phyloP scores from a whole-genome alignment of 1,139 yeast species.

The Pichia sp. region DNA sequence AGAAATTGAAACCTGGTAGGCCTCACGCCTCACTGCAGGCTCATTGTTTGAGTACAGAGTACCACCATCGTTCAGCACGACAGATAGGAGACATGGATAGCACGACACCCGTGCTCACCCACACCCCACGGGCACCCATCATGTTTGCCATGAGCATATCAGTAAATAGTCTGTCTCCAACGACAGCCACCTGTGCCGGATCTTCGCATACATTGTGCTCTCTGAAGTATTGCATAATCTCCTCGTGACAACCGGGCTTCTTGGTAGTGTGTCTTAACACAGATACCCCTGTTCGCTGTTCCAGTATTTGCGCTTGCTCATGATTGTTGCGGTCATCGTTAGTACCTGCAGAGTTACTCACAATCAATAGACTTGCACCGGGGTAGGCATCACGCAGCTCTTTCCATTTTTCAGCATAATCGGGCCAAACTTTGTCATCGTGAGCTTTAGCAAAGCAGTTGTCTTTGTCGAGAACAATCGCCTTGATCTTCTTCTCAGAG shows the following conservation, averaged over 20 bases:
- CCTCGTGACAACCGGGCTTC: slow-evolving; percentile 84
- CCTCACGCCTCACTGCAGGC: too few species aligned
- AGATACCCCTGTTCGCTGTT: slow-evolving; percentile 60
- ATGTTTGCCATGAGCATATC: slow-evolving; percentile 90
- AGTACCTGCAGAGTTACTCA: slow-evolving; percentile 93
- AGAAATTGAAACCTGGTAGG: too few species aligned
- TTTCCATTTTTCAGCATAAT: slow-evolving; percentile 56
- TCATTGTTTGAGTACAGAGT: slow-evolving; percentile 18
- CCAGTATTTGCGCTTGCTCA: slow-evolving; percentile 59
- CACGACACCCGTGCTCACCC: slow-evolving; percentile 76
- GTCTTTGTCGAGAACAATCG: slow-evolving; percentile 87
- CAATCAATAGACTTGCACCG: slow-evolving; percentile 61
- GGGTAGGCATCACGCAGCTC: slow-evolving; percentile 51
- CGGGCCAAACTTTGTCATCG: slow-evolving; percentile 75
- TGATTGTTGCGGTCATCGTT: slow-evolving; percentile 60
- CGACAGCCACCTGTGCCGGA: slow-evolving; percentile 67
- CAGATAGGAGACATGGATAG: slow-evolving; percentile 46
- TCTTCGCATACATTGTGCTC: slow-evolving; percentile 37
- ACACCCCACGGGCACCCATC: slow-evolving; percentile 83
- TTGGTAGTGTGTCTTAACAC: slow-evolving; percentile 75
- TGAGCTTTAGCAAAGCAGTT: slow-evolving; percentile 90
- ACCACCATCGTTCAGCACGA: slow-evolving; percentile 43
- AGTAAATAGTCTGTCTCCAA: slow-evolving; percentile 88
- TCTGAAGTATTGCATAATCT: slow-evolving; percentile 55
- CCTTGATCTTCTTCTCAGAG: slow-evolving; percentile 46